These are phyloP conservation scores for Colletotrichum viniferum DNA, from an alignment of 2,329 filamentous ascomycete genomes.

Conservation along the genomic window DNA sequence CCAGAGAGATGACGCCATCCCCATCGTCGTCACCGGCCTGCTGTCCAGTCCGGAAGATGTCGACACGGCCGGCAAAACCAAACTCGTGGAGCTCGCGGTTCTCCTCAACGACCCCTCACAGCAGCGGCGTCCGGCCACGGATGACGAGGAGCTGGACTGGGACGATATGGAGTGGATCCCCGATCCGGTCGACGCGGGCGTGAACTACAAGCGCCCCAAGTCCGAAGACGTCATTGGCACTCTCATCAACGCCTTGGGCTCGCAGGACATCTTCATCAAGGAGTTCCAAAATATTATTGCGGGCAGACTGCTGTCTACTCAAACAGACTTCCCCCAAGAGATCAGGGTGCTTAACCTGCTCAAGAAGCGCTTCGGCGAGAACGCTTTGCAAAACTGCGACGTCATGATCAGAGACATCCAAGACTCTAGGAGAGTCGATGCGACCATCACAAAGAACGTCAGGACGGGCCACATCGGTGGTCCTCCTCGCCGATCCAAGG, in stretches of 20 bases:
- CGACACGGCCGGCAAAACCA: slow-evolving; percentile 45
- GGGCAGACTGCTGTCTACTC: slow-evolving; percentile 74
- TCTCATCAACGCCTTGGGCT: slow-evolving; percentile 85
- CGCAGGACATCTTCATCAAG: slow-evolving; percentile 86
- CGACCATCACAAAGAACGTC: slow-evolving; percentile 59
- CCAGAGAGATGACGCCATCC: slow-evolving; percentile 77
- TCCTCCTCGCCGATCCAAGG: slow-evolving; percentile 22
- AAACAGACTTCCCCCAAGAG: slow-evolving; percentile 76
- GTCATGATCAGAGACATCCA: slow-evolving; percentile 96
- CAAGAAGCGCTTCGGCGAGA: slow-evolving; percentile 87
- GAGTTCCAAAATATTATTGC: slow-evolving; percentile 91
- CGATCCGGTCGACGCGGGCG: slow-evolving; percentile 89
- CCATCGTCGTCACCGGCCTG: slow-evolving; percentile 77
- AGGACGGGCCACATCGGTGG: slow-evolving; percentile 20
- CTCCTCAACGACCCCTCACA: slow-evolving; percentile 68
- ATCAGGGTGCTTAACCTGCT: slow-evolving; percentile 83
- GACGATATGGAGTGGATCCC: slow-evolving; percentile 93
- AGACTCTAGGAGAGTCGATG: slow-evolving; percentile 79
- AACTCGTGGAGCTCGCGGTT: slow-evolving; percentile 69
- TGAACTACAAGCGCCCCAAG: slow-evolving; percentile 88
- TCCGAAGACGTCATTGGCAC: slow-evolving; percentile 92
- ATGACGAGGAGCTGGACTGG: slow-evolving; percentile 81
- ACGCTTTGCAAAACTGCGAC: slow-evolving; percentile 87
- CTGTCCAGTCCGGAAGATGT: slow-evolving; percentile 64
- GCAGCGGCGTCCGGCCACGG: slow-evolving; percentile 53